Base-by-base conservation (phyloP, 208 protist species). In the Wallacemonas collosoma region DNA sequence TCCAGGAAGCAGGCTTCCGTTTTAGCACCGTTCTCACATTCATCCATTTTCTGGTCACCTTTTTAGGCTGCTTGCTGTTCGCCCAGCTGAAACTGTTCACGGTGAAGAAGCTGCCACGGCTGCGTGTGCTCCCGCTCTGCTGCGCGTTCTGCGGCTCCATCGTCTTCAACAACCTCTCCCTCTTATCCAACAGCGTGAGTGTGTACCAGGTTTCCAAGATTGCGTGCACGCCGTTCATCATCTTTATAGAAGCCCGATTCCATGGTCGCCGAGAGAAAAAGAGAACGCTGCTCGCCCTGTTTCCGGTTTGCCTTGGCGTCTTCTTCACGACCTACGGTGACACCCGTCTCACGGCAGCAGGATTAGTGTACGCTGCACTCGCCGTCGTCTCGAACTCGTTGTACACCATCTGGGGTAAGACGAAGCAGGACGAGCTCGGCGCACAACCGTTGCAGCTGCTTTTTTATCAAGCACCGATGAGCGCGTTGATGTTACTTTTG, bases 341-440 rank as follows among this genome's bases (percentile, higher is more conserved):
- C 61, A 58, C 85, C 14, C 63, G 82, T 11, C 66, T 96, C 1
- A 95, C 87, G 47, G 43, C 81, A 1, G 63, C 81, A 1, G 95
- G 95, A 38, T 75, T 66, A 2, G 36, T 95, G 45, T 95, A 83
- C 72, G 89, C 86, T 0, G 14, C 75, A 3, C 56, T 91, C 1
- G 91, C 93, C 26, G 82, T 97, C 9, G 5, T 94, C 5, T 54
- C 82, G 26, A 97, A 95, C 77, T 91, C 92, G 7, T 69, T 97
- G 12, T 98, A 98, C 78, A 95, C 91, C 8, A 89, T 98, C 45
- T 98, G 91, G 92, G 90, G 88, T 11, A 91, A 90, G 61, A 89
- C 83, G 68, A 97, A 96, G 76, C 93, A 97, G 77, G 71, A 78
- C 45, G 93, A 98, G 69, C 75, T 97, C 40, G 76, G 78, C 0